phyloP scores from a whole-genome alignment of 108 stramenopile species.

The Bacterosira constricta region DNA sequence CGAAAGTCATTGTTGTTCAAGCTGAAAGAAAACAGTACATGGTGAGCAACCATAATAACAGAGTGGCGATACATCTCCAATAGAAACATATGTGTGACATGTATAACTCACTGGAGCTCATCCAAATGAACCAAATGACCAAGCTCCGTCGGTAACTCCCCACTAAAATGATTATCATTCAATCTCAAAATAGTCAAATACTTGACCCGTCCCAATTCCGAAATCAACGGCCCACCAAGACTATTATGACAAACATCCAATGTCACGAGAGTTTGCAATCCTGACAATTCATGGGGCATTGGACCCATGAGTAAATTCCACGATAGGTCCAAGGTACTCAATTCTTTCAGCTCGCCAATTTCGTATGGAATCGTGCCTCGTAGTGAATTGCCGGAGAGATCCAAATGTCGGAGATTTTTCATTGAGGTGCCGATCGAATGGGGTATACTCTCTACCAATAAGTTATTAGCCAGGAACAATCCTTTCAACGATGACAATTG shows the following conservation, averaged over 20 bases:
- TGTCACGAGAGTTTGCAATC: conserved; percentile 17
- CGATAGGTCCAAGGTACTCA: conserved; percentile 42
- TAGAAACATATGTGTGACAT: background rate
- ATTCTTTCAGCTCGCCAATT: conserved; percentile 39
- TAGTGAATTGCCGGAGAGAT: conserved; percentile 47
- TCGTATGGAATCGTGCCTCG: conserved; percentile 62
- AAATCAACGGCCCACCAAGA: conserved; percentile 37
- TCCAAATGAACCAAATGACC: conserved; percentile 61
- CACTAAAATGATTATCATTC: conserved; percentile 52
- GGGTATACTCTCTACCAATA: conserved; percentile 27
- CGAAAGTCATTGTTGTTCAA: conserved; percentile 52
- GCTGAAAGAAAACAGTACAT: background rate
- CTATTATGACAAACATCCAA: conserved; percentile 44
- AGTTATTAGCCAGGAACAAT: conserved; percentile 34
- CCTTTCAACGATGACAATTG: conserved; percentile 19
- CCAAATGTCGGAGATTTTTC: conserved; percentile 28
- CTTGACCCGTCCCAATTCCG: conserved; percentile 42
- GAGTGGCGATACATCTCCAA: background rate
- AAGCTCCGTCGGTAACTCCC: conserved; percentile 45
- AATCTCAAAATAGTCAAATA: conserved; percentile 41
- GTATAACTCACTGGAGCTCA: conserved; percentile 23
- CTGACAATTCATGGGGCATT: conserved; percentile 32
- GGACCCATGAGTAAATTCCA: conserved; percentile 35
- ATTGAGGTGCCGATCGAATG: conserved; percentile 16
- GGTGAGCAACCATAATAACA: background rate